Conservation (phyloP, 2,329 filamentous ascomycete genomes). For the Tolypocladium guangdongense region DNA sequence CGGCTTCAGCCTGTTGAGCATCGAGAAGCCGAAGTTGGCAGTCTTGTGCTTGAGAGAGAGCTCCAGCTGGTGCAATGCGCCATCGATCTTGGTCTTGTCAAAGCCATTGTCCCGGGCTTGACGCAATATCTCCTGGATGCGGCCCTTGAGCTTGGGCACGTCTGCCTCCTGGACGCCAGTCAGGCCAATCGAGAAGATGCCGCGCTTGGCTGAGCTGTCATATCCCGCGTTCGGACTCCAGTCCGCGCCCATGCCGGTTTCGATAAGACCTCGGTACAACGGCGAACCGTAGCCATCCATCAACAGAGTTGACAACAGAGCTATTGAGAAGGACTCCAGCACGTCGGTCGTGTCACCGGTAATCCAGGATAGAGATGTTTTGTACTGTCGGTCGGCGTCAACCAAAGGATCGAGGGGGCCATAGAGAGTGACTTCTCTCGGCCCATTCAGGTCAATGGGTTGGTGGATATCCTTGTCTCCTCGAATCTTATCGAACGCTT, state of each 20-base stretch:
- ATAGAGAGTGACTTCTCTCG: slow-evolving; percentile 57
- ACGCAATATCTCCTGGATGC: slow-evolving; percentile 60
- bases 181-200: slow-evolving; percentile 82
- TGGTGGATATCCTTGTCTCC: slow-evolving; percentile 64
- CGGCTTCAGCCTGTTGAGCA: slow-evolving; percentile 79
- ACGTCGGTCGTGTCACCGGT: slow-evolving; percentile 74
- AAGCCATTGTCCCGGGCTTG: slow-evolving; percentile 69
- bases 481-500: slow-evolving; percentile 58
- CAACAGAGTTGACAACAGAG: slow-evolving; percentile 70
- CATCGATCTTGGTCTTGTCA: slow-evolving; percentile 81
- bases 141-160: slow-evolving; percentile 63
- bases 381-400: slow-evolving; percentile 76
- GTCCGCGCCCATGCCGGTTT: slow-evolving; percentile 80
- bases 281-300: slow-evolving; percentile 95
- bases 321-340: slow-evolving; percentile 78
- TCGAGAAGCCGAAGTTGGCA: slow-evolving; percentile 82
- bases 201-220: slow-evolving; percentile 63
- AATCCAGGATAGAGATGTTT: slow-evolving; percentile 90
- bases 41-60: slow-evolving; percentile 94
- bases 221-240: slow-evolving; percentile 94
- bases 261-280: slow-evolving; percentile 78
- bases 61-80: slow-evolving; percentile 87
- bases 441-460: slow-evolving; percentile 63
- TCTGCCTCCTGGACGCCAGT: slow-evolving; percentile 80
- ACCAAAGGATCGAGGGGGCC: slow-evolving; percentile 84